These are phyloP conservation scores for Phytophthora idaei DNA, from an alignment of 352 stramenopile species.

Conservation along the genomic window DNA sequence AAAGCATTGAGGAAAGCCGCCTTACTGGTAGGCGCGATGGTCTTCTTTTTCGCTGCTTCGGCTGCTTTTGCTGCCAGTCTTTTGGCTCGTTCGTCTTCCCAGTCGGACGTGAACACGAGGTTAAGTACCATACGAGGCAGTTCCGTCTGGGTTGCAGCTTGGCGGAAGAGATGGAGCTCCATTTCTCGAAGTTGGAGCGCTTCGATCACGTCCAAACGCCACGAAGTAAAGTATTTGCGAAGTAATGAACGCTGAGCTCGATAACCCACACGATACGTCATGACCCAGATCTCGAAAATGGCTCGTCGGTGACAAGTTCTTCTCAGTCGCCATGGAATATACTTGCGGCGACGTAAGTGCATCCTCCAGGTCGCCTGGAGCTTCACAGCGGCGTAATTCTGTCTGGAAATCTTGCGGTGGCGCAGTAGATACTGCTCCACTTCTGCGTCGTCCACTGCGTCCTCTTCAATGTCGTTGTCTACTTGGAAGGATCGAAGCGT, in stretches of 20 bases:
- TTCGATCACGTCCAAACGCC: constrained; percentile 51
- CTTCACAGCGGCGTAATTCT: constrained; percentile 32
- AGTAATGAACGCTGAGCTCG: constrained; percentile 37
- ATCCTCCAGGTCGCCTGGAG: constrained; percentile 72
- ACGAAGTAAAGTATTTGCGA: constrained; percentile 52
- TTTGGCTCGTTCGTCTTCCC: constrained; percentile 40
- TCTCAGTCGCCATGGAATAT: constrained; percentile 49
- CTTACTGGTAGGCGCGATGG: constrained; percentile 11
- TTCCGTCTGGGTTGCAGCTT: constrained; percentile 51
- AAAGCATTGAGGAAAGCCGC: constrained; percentile 43
- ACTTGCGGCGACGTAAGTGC: constrained; percentile 41
- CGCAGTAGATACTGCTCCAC: constrained; percentile 16
- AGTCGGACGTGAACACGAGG: constrained; percentile 67
- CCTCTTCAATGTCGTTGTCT: constrained; percentile 14
- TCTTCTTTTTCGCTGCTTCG: constrained; percentile 20
- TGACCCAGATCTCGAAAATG: constrained; percentile 57
- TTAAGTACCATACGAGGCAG: constrained; percentile 71
- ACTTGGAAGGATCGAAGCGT: background rate
- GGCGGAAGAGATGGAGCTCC: constrained; percentile 66
- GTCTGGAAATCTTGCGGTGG: constrained; percentile 29
- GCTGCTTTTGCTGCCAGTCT: constrained; percentile 17
- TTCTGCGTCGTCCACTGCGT: constrained; percentile 39
- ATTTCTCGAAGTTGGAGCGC: constrained; percentile 56
- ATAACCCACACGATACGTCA: constrained; percentile 45
- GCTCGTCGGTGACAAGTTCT: constrained; percentile 34